Evolutionary conservation across 1,284 basidiomycete species (phyloP), one percentile per base, ranked within the genome.

Genomic region (Bjerkandera adusta): DNA sequence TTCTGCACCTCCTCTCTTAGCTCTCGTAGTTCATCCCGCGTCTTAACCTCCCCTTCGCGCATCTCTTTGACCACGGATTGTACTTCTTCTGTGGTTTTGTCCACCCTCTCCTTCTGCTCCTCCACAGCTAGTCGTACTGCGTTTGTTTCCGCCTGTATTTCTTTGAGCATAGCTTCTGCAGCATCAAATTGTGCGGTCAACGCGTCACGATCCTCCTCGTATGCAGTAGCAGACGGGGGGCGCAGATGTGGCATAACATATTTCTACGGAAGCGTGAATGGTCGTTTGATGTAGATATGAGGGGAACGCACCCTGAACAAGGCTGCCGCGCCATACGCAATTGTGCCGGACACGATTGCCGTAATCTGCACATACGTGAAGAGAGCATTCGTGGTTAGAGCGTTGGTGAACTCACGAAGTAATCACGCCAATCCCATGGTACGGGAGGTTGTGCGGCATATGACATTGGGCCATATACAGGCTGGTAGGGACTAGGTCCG

Each of bases 141-240:
- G 0, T 77, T 73, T 0, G 92, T 87, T 54, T 89, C 85, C 0
- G 75, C 70, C 54, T 94, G 87, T 37, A 99, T 88, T 54, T 93
- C 87, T 55, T 85, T 83, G 21, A 97, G 66, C 4, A 93, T 69
- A 1, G 80, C 78, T 56, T 94, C 89, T 1, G 94, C 94, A 15
- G 89, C 92, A 65, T 98, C 96, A 64, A 97, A 99, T 59, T 97
- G 93, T 27, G 88, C 86, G 7, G 84, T 83, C 43, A 99, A 76
- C 1, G 85, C 85, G 54, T 92, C 83, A 20, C 89, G 83, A 53
- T 97, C 94, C 44, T 82, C 79, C 68, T 97, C 92, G 62, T 98
- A 97, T 3, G 92, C 88, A 15, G 91, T 90, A 3, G 85, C 77
- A 2, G 86, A 82, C 2, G 96, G 96, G 7, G 97, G 95, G 64